A percentile compares a stretch with the other conserved stretches of the same genome.
Evolutionary conservation across 176 grass and related monocot genomes (phyloP).

Genomic region (Saccharum officinarum): DNA sequence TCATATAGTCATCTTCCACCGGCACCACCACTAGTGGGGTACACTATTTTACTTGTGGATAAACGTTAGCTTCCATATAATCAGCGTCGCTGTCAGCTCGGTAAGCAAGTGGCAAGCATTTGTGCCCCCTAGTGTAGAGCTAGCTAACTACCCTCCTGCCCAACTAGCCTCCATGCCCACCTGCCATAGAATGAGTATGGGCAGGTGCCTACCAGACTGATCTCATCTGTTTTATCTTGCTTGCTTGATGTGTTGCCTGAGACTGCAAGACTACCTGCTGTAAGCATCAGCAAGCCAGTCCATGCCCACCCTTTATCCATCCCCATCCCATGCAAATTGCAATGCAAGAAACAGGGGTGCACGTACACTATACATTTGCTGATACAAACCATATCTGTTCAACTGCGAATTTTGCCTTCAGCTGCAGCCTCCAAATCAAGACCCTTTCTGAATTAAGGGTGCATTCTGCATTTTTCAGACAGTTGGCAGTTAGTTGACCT

Average conservation of each 20-base stretch:
- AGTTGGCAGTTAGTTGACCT: neutral
- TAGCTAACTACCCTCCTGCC: neutral
- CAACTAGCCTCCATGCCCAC: neutral
- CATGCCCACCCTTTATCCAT: no score
- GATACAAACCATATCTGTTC: neutral
- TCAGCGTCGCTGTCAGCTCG: conserved; percentile 12
- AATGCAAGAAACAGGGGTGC: no score
- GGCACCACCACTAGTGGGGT: neutral
- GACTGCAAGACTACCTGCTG: neutral
- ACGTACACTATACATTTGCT: no score
- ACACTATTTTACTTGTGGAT: neutral
- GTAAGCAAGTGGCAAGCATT: neutral
- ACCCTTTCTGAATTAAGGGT: neutral
- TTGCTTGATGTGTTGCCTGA: neutral
- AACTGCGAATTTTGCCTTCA: neutral
- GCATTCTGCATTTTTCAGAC: neutral
- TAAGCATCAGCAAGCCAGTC: neutral
- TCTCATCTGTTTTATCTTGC: neutral
- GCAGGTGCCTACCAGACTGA: neutral
- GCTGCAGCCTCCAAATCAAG: neutral
- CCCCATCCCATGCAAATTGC: no score
- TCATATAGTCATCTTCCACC: neutral
- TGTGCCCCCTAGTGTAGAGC: neutral
- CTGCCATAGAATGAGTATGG: neutral
- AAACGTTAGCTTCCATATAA: neutral